phyloP scores from a whole-genome alignment of 2,329 filamentous ascomycete genomes.

The Leptographium galeiforme region DNA sequence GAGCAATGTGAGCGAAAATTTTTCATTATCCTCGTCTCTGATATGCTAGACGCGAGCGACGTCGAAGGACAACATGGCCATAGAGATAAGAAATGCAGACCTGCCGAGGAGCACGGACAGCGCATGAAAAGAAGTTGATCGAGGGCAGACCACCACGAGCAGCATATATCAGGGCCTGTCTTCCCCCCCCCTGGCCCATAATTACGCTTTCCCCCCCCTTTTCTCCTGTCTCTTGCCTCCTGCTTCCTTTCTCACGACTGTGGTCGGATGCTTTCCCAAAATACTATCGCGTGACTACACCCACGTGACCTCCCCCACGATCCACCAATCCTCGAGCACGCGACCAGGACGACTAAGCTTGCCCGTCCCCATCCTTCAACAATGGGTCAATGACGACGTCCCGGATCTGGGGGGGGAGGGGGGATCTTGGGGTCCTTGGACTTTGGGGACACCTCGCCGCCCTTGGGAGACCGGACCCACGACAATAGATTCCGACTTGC shows the following conservation, averaged over 20 bases:
- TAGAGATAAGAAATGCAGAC: not conserved
- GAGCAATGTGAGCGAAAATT: slow-evolving; percentile 1
- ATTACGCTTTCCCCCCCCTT: not conserved
- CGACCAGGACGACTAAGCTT: no score
- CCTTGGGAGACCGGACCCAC: no score
- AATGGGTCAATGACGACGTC: not conserved
- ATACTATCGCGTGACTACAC: not conserved
- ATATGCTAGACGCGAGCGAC: not conserved
- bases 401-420: not conserved
- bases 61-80: not conserved
- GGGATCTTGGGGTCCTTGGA: not conserved
- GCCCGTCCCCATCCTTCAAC: not conserved
- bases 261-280: not conserved
- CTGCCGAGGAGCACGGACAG: not conserved
- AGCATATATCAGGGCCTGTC: not conserved
- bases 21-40: slow-evolving; percentile 3
- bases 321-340: not conserved
- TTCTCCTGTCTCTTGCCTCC: not conserved
- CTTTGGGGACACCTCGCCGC: not conserved
- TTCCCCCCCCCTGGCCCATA: not conserved
- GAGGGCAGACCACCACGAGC: not conserved
- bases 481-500: no score
- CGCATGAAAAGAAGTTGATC: not conserved
- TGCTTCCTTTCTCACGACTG: not conserved
- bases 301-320: not conserved